These are phyloP conservation scores for Lepiota venenata DNA, from an alignment of 768 basidiomycete species.

Conservation along the genomic window DNA sequence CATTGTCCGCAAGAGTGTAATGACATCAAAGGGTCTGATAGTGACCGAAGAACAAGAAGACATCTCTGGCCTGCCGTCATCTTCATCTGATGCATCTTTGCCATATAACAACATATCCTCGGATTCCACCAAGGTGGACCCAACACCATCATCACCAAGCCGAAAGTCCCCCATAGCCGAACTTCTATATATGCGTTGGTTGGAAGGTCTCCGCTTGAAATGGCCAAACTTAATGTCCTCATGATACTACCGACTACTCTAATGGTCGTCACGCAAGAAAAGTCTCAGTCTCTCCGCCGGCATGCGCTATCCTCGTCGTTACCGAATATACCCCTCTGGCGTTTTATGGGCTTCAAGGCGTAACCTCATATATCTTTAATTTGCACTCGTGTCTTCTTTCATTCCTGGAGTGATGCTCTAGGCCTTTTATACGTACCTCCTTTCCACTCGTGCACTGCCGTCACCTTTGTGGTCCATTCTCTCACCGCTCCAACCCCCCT, in stretches of 20 bases:
- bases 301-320: conserved; percentile 1
- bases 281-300: not conserved
- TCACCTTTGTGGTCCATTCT: not conserved
- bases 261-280: no score
- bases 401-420: not conserved
- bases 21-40: conserved; percentile 80
- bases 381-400: not conserved
- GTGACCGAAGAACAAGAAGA: conserved; percentile 83
- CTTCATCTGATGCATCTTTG: conserved; percentile 24
- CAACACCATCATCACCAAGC: conserved; percentile 33
- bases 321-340: conserved; percentile 1
- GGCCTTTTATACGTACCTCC: not conserved
- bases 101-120: conserved; percentile 19
- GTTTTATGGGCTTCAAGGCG: not conserved
- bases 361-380: conserved; percentile 4
- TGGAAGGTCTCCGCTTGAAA: conserved; percentile 87
- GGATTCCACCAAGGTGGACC: conserved; percentile 34
- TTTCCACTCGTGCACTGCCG: not conserved
- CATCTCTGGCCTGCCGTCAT: conserved; percentile 44
- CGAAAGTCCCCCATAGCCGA: conserved; percentile 91
- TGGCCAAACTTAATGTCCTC: conserved; percentile 72
- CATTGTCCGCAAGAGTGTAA: conserved; percentile 75
- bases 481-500: not conserved
- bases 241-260: not conserved
- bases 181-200: conserved; percentile 95